Percentiles rank a stretch among this genome's conserved stretches.
These are phyloP conservation scores for Schwanniomyces yamadae DNA, from an alignment of 805 yeast species.

Conservation along the genomic window DNA sequence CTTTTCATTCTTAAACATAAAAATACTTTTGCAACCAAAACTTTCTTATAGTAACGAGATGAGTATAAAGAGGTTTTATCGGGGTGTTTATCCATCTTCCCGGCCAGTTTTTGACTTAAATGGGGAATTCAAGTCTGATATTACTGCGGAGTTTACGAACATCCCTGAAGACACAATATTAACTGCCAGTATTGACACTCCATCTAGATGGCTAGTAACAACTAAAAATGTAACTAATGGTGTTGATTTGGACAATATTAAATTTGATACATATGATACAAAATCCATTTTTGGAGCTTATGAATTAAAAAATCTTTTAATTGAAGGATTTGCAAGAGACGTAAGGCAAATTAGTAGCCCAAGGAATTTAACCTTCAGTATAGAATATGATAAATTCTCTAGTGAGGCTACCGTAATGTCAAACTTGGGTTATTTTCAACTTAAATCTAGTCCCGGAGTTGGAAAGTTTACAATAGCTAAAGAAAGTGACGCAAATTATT, in stretches of 20 bases:
- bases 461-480: conserved; percentile 51
- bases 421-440: conserved; percentile 80
- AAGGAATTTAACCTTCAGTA: conserved; percentile 50
- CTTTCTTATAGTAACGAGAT: conserved; percentile 34
- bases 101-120: conserved; percentile 26
- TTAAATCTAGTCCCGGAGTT: conserved; percentile 69
- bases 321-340: conserved; percentile 71
- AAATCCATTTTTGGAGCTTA: conserved; percentile 45
- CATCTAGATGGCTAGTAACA: conserved; percentile 65
- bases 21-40: conserved; percentile 60
- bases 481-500: conserved; percentile 26
- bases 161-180: conserved; percentile 51
- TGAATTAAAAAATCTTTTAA: conserved; percentile 50
- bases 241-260: conserved; percentile 63
- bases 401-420: conserved; percentile 73
- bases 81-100: conserved; percentile 40
- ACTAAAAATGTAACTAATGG: conserved; percentile 41
- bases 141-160: conserved; percentile 36
- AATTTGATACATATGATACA: conserved; percentile 36
- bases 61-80: conserved; percentile 59
- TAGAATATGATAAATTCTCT: conserved; percentile 16
- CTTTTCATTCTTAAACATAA: conserved; percentile 51
- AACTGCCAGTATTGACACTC: conserved; percentile 57
- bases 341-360: conserved; percentile 39
- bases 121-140: conserved; percentile 20